These are phyloP conservation scores for Pseudozyma hubeiensis DNA, from an alignment of 1,284 basidiomycete species.

Conservation along the genomic window DNA sequence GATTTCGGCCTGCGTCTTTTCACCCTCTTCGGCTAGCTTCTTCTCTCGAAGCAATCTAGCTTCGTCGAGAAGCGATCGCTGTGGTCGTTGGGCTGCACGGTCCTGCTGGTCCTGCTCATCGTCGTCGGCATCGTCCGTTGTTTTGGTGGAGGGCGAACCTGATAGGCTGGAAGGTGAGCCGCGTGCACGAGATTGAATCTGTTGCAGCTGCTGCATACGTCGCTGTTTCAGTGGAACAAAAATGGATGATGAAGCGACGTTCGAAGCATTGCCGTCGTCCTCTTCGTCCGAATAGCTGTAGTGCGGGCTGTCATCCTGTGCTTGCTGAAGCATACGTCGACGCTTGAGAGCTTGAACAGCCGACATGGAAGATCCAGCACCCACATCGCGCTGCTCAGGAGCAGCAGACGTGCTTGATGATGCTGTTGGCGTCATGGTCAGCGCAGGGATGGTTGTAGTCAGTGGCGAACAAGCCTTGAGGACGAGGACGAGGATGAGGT, in stretches of 20 bases:
- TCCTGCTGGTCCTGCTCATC: conserved; percentile 71
- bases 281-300: conserved; percentile 64
- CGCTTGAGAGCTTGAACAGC: conserved; percentile 47
- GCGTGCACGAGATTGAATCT: conserved; percentile 28
- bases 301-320: conserved; percentile 34
- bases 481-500: neutral
- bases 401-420: conserved; percentile 10
- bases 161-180: neutral
- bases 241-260: conserved; percentile 73
- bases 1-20: conserved; percentile 79
- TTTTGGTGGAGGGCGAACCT: neutral
- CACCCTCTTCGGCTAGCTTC: conserved; percentile 76
- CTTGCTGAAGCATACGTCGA: conserved; percentile 37
- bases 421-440: conserved; percentile 26
- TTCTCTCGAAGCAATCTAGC: conserved; percentile 77
- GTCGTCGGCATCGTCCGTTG: conserved; percentile 9
- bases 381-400: neutral
- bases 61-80: conserved; percentile 60
- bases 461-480: no score
- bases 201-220: conserved; percentile 81
- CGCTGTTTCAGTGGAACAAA: conserved; percentile 90
- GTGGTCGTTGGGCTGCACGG: conserved; percentile 75
- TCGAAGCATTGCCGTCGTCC: conserved; percentile 73
- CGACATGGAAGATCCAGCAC: conserved; percentile 19
- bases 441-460: neutral